Percentiles rank a stretch among this genome's conserved stretches.
Evolutionary conservation across 163 green algal genomes (phyloP).

Genomic region (Dunaliella salina): DNA sequence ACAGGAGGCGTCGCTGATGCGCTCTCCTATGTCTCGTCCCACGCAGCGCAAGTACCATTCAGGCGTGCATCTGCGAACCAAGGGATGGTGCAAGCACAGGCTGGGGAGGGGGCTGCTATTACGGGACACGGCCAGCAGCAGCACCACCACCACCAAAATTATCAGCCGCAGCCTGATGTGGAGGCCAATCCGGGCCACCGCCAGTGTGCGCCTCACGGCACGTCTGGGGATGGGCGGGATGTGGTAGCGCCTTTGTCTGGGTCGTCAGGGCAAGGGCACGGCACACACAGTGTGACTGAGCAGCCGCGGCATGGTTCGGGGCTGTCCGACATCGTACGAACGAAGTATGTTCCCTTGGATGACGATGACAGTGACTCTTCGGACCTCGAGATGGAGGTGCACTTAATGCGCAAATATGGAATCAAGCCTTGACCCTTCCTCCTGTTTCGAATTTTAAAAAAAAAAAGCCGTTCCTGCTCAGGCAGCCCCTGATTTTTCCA

Average conservation of each 20-base stretch:
- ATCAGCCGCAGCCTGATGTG: no score
- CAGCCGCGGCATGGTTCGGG: background rate
- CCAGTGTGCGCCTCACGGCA: no score
- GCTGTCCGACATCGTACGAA: constrained; percentile 7
- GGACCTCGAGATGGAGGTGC: constrained; percentile 15
- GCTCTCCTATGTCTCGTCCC: background rate
- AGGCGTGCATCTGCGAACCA: background rate
- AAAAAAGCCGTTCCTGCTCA: no score
- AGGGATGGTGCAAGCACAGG: background rate
- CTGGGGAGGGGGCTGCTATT: no score
- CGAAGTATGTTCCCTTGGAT: constrained; percentile 14
- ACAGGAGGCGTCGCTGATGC: no score
- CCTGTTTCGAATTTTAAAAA: no score
- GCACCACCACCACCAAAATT: no score
- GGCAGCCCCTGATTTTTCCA: no score
- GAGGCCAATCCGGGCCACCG: no score
- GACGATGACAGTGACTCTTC: constrained; percentile 21
- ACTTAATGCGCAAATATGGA: constrained; percentile 18
- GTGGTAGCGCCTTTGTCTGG: no score
- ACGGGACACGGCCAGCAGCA: no score
- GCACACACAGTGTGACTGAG: background rate
- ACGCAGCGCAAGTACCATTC: background rate
- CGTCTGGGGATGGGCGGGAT: no score
- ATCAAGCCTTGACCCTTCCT: background rate
- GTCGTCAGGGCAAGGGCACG: background rate